These are phyloP conservation scores for Trichoderma sp. DNA, from an alignment of 2,329 filamentous ascomycete genomes.

Conservation along the genomic window DNA sequence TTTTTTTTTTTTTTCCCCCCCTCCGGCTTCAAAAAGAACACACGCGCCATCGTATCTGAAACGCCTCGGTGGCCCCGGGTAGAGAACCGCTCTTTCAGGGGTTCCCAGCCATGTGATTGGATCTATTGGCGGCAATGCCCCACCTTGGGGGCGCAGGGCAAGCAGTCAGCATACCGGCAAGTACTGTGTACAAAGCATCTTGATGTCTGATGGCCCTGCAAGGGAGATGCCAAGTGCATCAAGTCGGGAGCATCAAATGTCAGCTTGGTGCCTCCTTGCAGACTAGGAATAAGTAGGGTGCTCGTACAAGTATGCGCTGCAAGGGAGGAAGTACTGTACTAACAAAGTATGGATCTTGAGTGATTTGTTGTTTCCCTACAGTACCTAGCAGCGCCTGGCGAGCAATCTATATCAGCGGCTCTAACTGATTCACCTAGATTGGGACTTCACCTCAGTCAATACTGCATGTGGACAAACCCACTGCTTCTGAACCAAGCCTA, in stretches of 20 bases:
- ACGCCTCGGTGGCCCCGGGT: constrained; percentile 21
- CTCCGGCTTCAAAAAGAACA: not conserved
- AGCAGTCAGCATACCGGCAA: constrained; percentile 4
- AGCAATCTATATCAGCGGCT: not conserved
- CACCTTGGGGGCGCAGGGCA: not conserved
- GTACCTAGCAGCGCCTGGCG: not conserved
- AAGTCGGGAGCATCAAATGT: not conserved
- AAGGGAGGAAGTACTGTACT: not conserved
- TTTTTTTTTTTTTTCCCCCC: not conserved
- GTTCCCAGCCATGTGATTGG: constrained; percentile 8
- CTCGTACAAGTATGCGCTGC: not conserved
- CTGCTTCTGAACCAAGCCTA: not conserved
- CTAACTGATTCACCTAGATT: not conserved
- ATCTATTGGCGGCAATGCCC: not conserved
- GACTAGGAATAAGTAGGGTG: not conserved
- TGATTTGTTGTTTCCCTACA: not conserved
- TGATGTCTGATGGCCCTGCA: no score
- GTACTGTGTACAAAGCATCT: not conserved
- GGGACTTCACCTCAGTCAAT: not conserved
- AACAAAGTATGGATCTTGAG: not conserved
- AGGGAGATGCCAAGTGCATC: no score
- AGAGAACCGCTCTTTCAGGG: constrained; percentile 18
- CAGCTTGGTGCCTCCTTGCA: not conserved
- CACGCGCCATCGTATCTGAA: constrained; percentile 24
- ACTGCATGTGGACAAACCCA: not conserved